Evolutionary conservation across 108 stramenopile species (phyloP), one percentile per base, ranked within the genome.

Genomic region (Nitzschia palea): DNA sequence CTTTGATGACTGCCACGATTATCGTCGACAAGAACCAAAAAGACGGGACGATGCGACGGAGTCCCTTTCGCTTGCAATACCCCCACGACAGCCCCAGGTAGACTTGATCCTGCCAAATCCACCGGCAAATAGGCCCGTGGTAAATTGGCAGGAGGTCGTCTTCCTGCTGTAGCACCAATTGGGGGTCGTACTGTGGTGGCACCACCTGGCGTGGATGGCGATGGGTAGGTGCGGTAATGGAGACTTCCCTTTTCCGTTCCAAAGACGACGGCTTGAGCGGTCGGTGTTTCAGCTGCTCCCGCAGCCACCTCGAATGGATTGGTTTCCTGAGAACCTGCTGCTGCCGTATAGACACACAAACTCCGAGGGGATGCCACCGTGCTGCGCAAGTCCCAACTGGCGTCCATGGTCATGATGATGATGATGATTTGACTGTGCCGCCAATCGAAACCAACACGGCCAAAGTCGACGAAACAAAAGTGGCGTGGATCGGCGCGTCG

Each of bases 221-320:
- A 31, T 2, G 79, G 67, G 64, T 87, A 89, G 4, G 74, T 74
- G 45, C 92, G 77, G 54, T 64, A 80, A 64, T 94, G 89, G 20
- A 94, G 57, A 18, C 81, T 74, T 44, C 89, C 92, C 36, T 85
- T 78, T 62, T 94, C 92, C 14, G 88, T 88, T 0, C 92, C 92
- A 52, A 84, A 82, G 17, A 87, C 75, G 27, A 88, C 68, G 0
- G 85, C 74, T 9, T 70, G 59, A 23, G 69, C 71, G 8, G 52
- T 65, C 40, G 37, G 44, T 9, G 56, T 54, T 25, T 63, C 60
- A 22, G 40, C 34, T 18, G 62, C 50, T 30, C 66, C 67, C 12
- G 40, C 55, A 37, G 71, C 71, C 8, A 56, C 62, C 64, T 62
- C 57, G 35, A 78, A 76, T 0, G 78, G 77, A 52, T 79, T 76